Evolutionary conservation across 208 protist species (phyloP).

Genomic region (Trypanosoma scelopori): DNA sequence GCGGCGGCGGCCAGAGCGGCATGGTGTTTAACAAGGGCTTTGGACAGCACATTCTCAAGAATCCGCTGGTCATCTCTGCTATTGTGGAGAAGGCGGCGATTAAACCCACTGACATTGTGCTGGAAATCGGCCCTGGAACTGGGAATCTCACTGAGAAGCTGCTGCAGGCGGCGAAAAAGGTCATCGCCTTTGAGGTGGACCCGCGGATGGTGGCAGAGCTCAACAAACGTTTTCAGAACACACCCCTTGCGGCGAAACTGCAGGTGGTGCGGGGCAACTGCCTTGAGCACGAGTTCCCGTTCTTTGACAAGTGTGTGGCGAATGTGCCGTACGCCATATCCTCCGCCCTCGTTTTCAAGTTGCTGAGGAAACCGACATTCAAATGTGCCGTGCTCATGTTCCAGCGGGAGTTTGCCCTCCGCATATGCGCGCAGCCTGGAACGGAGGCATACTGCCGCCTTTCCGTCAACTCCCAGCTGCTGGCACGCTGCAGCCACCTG

Average conservation of each 20-base stretch:
- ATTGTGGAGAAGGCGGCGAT: constrained; percentile 98
- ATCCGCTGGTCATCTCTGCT: constrained; percentile 96
- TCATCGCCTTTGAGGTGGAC: constrained; percentile 99
- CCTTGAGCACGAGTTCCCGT: constrained; percentile 98
- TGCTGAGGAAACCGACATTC: constrained; percentile 94
- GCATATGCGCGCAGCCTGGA: constrained; percentile 98
- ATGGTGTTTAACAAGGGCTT: constrained; percentile 96
- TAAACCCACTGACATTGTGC: constrained; percentile 96
- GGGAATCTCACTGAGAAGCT: constrained; percentile 99
- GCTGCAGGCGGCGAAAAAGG: constrained; percentile 95
- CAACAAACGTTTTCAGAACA: constrained; percentile 97
- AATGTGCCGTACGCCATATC: constrained; percentile 99
- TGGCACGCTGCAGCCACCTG: constrained; percentile 96
- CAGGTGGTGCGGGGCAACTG: constrained; percentile 98
- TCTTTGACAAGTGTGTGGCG: constrained; percentile 99
- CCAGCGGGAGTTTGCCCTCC: constrained; percentile 99
- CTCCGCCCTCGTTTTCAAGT: constrained; percentile 99
- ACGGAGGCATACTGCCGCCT: constrained; percentile 98
- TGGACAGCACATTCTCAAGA: constrained; percentile 99
- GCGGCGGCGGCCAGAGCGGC: constrained; percentile 81
- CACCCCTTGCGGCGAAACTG: constrained; percentile 89
- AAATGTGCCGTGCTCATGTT: constrained; percentile 99
- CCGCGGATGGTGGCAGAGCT: constrained; percentile 99
- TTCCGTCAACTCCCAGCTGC: constrained; percentile 98
- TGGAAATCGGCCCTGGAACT: constrained; percentile 99